Percentiles rank a stretch among this genome's conserved stretches.
phyloP scores from a whole-genome alignment of 2,329 filamentous ascomycete genomes.

The Aspergillus puulaauensis region DNA sequence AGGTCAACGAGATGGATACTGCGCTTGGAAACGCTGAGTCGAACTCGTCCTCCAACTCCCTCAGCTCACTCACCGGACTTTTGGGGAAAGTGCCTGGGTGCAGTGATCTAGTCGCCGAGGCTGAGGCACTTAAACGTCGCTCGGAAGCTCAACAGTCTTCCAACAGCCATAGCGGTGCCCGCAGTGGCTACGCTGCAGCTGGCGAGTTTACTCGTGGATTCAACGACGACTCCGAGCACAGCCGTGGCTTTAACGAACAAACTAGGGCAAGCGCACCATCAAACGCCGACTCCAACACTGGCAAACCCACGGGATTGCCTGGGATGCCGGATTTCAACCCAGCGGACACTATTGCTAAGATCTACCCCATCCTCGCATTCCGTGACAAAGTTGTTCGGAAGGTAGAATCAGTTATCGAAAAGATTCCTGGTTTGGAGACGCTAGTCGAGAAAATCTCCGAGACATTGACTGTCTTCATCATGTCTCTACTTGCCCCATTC shows the following conservation, averaged over 20 bases:
- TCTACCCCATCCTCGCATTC: slow-evolving; percentile 93
- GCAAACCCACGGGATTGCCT: slow-evolving; percentile 54
- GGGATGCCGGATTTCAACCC: slow-evolving; percentile 77
- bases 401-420: slow-evolving; percentile 81
- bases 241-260: slow-evolving; percentile 9
- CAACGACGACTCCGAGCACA: slow-evolving; percentile 10
- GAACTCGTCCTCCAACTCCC: slow-evolving; percentile 39
- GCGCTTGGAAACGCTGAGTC: slow-evolving; percentile 69
- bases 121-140: slow-evolving; percentile 59
- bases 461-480: slow-evolving; percentile 84
- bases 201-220: slow-evolving; percentile 19
- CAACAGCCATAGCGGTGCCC: slow-evolving; percentile 46
- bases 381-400: slow-evolving; percentile 88
- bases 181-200: slow-evolving; percentile 26
- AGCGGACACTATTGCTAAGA: slow-evolving; percentile 72
- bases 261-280: slow-evolving; percentile 25
- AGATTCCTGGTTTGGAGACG: slow-evolving; percentile 84
- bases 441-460: slow-evolving; percentile 94
- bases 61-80: slow-evolving; percentile 68
- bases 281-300: not conserved
- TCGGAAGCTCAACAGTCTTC: slow-evolving; percentile 65
- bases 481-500: slow-evolving; percentile 88
- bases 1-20: slow-evolving; percentile 76
- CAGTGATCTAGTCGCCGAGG: slow-evolving; percentile 65
- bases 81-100: slow-evolving; percentile 75